Evolutionary conservation across 768 basidiomycete species (phyloP).

Genomic region (Jaapia argillacea): DNA sequence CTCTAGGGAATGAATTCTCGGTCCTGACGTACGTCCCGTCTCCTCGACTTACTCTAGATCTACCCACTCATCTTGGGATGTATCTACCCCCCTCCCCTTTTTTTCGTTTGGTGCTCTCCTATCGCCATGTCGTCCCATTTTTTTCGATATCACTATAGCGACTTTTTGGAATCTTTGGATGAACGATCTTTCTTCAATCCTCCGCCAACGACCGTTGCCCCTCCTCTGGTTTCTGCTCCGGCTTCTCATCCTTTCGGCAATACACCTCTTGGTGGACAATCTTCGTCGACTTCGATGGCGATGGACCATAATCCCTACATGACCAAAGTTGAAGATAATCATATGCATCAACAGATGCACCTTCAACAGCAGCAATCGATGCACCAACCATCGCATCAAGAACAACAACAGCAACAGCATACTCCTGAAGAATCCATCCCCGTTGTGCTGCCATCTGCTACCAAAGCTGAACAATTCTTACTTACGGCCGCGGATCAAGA

Average conservation of each 20-base stretch:
- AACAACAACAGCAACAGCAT: slow-evolving; percentile 4
- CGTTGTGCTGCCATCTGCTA: slow-evolving; percentile 57
- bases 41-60: neutral
- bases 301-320: slow-evolving; percentile 4
- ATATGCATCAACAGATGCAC: neutral
- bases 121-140: neutral
- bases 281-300: slow-evolving; percentile 10
- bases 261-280: slow-evolving; percentile 6
- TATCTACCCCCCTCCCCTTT: no score
- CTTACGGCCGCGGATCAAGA: slow-evolving; percentile 94
- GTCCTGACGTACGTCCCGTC: slow-evolving; percentile 53
- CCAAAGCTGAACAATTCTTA: slow-evolving; percentile 80
- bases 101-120: no score
- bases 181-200: slow-evolving; percentile 73
- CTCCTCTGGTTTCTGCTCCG: slow-evolving; percentile 37
- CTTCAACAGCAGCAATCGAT: neutral
- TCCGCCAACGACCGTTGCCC: slow-evolving; percentile 34
- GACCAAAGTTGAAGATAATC: neutral
- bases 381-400: neutral
- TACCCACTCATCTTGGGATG: no score
- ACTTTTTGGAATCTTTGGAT: slow-evolving; percentile 83
- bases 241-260: slow-evolving; percentile 12
- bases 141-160: slow-evolving; percentile 31
- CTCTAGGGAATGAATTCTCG: slow-evolving; percentile 73
- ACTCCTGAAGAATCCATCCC: slow-evolving; percentile 32